phyloP scores from a whole-genome alignment of 345 rosid genomes.

The Brassica nigra region DNA sequence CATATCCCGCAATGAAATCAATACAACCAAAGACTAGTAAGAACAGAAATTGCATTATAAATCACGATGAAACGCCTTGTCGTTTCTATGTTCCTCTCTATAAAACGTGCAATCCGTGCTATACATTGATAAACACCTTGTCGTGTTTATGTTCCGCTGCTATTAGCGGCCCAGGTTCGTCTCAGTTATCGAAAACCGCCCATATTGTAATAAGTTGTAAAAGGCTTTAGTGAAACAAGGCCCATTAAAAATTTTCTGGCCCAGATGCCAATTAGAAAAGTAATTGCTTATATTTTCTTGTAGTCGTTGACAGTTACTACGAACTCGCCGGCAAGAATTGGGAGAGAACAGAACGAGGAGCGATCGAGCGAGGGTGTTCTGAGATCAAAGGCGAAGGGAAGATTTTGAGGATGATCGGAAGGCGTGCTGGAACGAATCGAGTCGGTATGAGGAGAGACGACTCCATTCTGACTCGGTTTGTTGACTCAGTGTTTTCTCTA shows the following conservation, averaged over 20 bases:
- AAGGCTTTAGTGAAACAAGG: slow-evolving; percentile 5
- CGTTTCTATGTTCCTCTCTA: background rate
- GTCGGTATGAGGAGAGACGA: slow-evolving; percentile 35
- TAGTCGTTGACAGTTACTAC: background rate
- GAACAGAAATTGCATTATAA: slow-evolving; percentile 58
- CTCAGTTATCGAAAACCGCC: background rate
- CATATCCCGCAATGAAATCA: slow-evolving; percentile 56
- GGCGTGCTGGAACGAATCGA: slow-evolving; percentile 40
- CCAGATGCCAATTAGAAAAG: background rate
- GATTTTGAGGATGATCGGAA: slow-evolving; percentile 31
- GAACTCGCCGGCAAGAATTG: slow-evolving; percentile 14
- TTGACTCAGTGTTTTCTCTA: slow-evolving; percentile 38
- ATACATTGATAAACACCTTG: background rate
- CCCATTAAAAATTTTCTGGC: background rate
- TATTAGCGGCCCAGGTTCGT: background rate
- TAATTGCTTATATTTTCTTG: background rate
- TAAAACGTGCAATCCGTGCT: background rate
- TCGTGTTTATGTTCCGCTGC: background rate
- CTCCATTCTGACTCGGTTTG: slow-evolving; percentile 37
- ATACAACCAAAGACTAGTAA: slow-evolving; percentile 52
- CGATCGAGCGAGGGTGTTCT: slow-evolving; percentile 9
- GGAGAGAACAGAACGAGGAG: slow-evolving; percentile 3
- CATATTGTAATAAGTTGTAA: background rate
- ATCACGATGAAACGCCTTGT: background rate
- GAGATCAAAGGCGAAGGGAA: background rate